A percentile compares a stretch with the other conserved stretches of the same genome.
These are phyloP conservation scores for Phytophthora cryptogea DNA, from an alignment of 352 stramenopile genomes.

Conservation along the genomic window DNA sequence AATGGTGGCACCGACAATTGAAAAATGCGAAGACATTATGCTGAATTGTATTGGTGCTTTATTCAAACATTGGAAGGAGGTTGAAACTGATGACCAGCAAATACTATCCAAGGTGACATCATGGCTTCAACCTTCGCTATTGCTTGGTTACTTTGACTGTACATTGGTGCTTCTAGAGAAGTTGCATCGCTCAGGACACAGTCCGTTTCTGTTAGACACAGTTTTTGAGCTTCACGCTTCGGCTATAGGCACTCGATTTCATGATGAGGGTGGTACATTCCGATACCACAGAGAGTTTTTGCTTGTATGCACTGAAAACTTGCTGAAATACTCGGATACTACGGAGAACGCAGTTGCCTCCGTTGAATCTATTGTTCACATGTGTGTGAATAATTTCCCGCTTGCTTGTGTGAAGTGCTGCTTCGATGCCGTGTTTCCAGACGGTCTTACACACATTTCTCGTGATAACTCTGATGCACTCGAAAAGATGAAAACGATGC, in stretches of 20 bases:
- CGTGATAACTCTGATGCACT: neutral
- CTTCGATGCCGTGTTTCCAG: conserved; percentile 1
- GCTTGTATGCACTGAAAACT: conserved; percentile 22
- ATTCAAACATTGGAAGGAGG: conserved; percentile 18
- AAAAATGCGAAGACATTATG: conserved; percentile 6
- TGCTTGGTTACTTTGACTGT: conserved; percentile 30
- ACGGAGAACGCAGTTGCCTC: conserved; percentile 3
- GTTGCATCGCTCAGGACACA: conserved; percentile 3
- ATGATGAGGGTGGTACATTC: neutral
- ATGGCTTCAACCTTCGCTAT: conserved; percentile 29
- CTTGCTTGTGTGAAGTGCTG: conserved; percentile 19
- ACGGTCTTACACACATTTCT: neutral
- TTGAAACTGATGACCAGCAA: neutral
- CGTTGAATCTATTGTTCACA: conserved; percentile 23
- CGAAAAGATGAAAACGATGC: conserved; percentile 7
- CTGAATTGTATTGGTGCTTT: conserved; percentile 15
- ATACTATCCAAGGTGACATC: conserved; percentile 1
- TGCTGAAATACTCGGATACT: conserved; percentile 11
- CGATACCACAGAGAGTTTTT: conserved; percentile 24
- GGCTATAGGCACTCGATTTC: conserved; percentile 3
- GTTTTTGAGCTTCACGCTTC: conserved; percentile 26
- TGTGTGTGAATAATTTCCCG: conserved; percentile 36
- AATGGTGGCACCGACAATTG: neutral
- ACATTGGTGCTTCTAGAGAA: conserved; percentile 30
- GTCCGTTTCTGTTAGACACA: conserved; percentile 20